Evolutionary conservation across 805 yeast species (phyloP), one percentile per base, ranked within the genome.

Genomic region (Jamesozyma lodderae): DNA sequence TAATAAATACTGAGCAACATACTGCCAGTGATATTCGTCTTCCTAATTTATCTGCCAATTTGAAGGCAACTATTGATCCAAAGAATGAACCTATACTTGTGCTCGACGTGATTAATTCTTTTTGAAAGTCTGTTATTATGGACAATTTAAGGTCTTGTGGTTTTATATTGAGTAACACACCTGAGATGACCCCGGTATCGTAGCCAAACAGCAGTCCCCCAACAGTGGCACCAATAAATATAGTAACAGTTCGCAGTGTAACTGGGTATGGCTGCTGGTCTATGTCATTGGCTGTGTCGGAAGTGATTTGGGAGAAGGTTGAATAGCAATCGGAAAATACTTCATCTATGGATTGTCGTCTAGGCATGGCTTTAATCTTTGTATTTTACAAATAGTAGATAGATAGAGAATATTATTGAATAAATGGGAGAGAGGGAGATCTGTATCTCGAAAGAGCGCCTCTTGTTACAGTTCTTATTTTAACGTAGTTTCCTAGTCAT

Each of bases 131-230:
- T 4, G 60, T 59, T 42, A 62, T 66, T 51, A 35, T 52, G 45
- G 48, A 58, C 43, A 43, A 45, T 26, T 53, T 56, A 22, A 65
- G 52, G 59, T 59, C 66, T 4, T 55, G 49, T 33, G 76, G 73
- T 25, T 47, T 43, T 24, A 70, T 41, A 61, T 69, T 66, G 33
- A 73, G 57, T 22, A 77, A 64, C 34, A 76, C 75, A 17, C 80
- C 79, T 7, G 80, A 72, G 29, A 76, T 73, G 31, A 79, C 72
- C 35, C 81, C 81, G 10, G 81, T 76, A 48, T 76, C 81, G 50
- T 74, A 77, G 11, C 83, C 83, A 50, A 76, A 76, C 36, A 76
- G 68, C 36, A 72, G 65, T 3, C 81, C 81, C 40, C 81, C 80
- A 37, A 75, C 67, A 4, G 80, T 75, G 20, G 76, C 53, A 26